Evolutionary conservation across 768 basidiomycete genomes (phyloP).

Genomic region (Gloeophyllum trabeum): DNA sequence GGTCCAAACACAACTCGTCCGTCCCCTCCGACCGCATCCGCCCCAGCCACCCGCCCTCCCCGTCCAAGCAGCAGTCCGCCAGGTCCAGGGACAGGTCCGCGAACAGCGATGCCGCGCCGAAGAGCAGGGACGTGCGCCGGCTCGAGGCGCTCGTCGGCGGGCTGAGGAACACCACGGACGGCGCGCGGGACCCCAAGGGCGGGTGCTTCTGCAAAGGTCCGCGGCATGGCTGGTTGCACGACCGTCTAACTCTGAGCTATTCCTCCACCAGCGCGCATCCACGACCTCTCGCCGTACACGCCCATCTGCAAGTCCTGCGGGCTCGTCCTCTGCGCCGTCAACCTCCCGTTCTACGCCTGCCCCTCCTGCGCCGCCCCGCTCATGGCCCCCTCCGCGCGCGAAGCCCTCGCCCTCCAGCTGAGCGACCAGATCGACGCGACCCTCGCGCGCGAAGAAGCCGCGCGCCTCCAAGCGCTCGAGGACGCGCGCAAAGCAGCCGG

Average conservation of each 20-base stretch:
- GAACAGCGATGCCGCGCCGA: constrained; percentile 18
- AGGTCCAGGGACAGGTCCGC: constrained; percentile 28
- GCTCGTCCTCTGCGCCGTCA: constrained; percentile 48
- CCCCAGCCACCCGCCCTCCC: constrained; percentile 16
- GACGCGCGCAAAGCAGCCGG: constrained; percentile 41
- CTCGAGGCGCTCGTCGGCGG: constrained; percentile 37
- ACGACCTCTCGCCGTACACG: constrained; percentile 44
- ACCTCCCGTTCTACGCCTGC: constrained; percentile 42
- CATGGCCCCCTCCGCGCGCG: constrained; percentile 20
- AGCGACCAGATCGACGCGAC: constrained; percentile 32
- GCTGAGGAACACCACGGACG: constrained; percentile 20
- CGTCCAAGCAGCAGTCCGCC: constrained; percentile 18
- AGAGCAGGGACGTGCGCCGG: constrained; percentile 34
- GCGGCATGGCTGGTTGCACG: constrained; percentile 3
- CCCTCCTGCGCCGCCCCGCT: constrained; percentile 38
- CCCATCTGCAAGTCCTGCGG: constrained; percentile 49
- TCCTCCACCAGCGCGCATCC: constrained; percentile 34
- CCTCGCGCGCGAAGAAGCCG: constrained; percentile 35
- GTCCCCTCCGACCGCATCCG: constrained; percentile 46
- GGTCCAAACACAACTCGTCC: constrained; percentile 32
- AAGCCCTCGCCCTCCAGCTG: constrained; percentile 28
- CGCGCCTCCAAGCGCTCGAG: constrained; percentile 30
- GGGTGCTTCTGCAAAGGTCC: constrained; percentile 66
- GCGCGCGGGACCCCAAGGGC: constrained; percentile 40
- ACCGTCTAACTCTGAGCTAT: not conserved